Base-by-base conservation (phyloP, 805 yeast genomes). In the Spencermartinsiella europaea region DNA sequence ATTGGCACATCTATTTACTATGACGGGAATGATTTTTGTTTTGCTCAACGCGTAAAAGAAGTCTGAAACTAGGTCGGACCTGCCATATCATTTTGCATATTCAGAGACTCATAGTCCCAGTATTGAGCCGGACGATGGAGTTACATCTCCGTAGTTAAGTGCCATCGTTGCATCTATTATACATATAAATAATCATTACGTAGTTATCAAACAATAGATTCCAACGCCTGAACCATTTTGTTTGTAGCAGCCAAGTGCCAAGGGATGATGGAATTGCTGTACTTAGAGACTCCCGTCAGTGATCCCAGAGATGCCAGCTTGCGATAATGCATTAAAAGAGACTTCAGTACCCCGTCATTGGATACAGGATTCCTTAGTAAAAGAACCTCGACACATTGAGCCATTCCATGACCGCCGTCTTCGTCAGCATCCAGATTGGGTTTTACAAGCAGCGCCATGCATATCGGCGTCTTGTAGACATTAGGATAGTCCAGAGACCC, bases 231-330 rank as follows among this genome's bases (percentile, higher is more conserved):
- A 3, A 44, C 39, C 50, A 51, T 50, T 48, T 66, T 66, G 15
- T 53, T 59, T 0, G 60, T 65, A 2, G 69, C 71, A 35, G 53
- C 59, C 3, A 68, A 58, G 48, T 70, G 73, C 72, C 72, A 68
- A 1, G 73, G 73, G 20, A 62, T 38, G 2, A 67, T 52, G 0
- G 64, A 57, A 15, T 53, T 51, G 28, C 57, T 50, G 0, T 57
- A 46, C 21, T 58, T 52, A 10, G 53, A 39, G 3, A 69, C 67
- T 2, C 73, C 73, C 1, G 60, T 52, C 35, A 52, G 47, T 28
- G 62, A 65, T 2, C 67, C 64, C 22, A 64, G 49, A 4, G 67
- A 54, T 2, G 70, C 70, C 20, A 69, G 54, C 2, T 63, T 57
- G 4, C 72, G 56, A 52, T 58, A 68, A 49, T 69, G 72, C 10